Evolutionary conservation across 2,329 filamentous ascomycete species (phyloP), one percentile per base, ranked within the genome.

Genomic region (Hypoxylon sp.): DNA sequence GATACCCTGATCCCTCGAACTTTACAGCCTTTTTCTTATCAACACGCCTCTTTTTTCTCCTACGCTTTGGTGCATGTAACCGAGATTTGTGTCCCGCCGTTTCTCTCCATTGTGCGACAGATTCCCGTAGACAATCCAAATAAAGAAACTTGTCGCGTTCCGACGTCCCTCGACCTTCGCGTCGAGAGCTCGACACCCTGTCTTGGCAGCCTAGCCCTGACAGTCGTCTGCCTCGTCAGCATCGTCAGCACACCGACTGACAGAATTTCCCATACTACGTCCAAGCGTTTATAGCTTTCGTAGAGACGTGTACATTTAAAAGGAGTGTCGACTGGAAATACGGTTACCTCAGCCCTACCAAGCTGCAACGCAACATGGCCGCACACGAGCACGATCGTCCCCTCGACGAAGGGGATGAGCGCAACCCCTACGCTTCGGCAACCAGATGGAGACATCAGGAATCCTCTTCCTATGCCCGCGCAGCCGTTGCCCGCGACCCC

Each of bases 371-470:
- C 62, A 64, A 30, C 46, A 77, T 77, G 76, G 68, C 74, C 35
- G 59, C 72, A 7, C 61, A 59, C 30, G 64, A 73, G 27, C 53
- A 68, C 65, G 72, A 77, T 50, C 72, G 71, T 37, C 70, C 72
- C 35, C 71, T 72, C 58, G 69, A 70, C 48, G 77, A 79, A 48
- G 78, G 80, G 55, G 78, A 79, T 61, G 79, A 69, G 30, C 74
- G 76, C 64, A 89, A 90, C 74, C 86, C 85, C 2, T 81, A 90
- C 75, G 84, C 85, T 40, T 90, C 88, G 7, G 74, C 84, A 44
- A 89, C 81, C 75, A 82, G 82, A 73, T 91, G 89, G 89, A 85
- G 89, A 61, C 89, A 91, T 75, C 86, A 90, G 76, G 89, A 91
- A 76, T 90, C 89, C 0, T 81, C 82, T 11, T 82, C 86, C 35